Evolutionary conservation across 768 basidiomycete species (phyloP), one percentile per base, ranked within the genome.

Genomic region (Leccinum aurantiacum): DNA sequence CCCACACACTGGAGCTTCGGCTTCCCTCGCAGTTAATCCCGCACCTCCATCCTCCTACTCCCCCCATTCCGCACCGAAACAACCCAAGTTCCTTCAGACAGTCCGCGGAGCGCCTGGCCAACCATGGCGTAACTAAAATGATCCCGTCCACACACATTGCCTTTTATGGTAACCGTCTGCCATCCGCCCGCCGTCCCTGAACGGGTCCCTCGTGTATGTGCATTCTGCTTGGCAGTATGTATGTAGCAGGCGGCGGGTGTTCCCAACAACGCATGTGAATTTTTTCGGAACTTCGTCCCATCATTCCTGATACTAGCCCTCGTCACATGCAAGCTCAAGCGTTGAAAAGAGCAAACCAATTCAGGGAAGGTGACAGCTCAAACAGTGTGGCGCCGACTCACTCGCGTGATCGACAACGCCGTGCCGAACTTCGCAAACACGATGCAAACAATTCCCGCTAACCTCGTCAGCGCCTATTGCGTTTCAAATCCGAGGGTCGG

Each of bases 121-220:
- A 25, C 25, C 22, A 22, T 59, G 59, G 52, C 46, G 54, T 52
- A 22, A 35, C 48, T 11, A 56, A 37, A 52, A 48, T 57, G 56
- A 69, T 60, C 63, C 58, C 57, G 60, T 37, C 38, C 44, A 37
- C 37, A 60, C 31, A 37, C 31, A 3, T 46, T 47, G 35, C 60
- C 65, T 59, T 63, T 61, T 67, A 47, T 59, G 47, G 58, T 15
- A 22, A 15, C n/a, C n/a, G 19, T 46, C 44, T 46, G 44, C 44
- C 51, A 52, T 57, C 57, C 64, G 53, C 51, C 58, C 59, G 57
- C 38, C 62, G 61, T 71, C 69, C 69, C 69, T 70, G 69, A 67
- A 60, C 57, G 54, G 54, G 59, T 66, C 59, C 60, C 68, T 69
- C 58, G 19, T 61, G 62, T 27, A n/a, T 35, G 37, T 50, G 52